These are phyloP conservation scores for Laburnicola sp. DNA, from an alignment of 2,329 filamentous ascomycete species.

Conservation along the genomic window DNA sequence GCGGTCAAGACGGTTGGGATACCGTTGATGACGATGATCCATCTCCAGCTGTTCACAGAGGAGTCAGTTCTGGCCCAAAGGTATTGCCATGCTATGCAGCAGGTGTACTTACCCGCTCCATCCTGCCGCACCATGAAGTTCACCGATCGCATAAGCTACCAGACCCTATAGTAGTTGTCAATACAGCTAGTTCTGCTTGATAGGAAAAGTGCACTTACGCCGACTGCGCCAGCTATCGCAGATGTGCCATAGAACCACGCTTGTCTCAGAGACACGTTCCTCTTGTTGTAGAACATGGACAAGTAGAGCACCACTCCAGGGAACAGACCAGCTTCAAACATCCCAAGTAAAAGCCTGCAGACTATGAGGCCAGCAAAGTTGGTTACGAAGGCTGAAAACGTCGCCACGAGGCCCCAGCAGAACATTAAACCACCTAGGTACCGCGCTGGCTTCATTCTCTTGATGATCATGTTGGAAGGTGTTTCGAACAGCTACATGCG, in stretches of 20 bases:
- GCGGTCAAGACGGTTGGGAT: constrained; percentile 42
- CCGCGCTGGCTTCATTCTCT: constrained; percentile 41
- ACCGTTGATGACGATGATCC: constrained; percentile 40
- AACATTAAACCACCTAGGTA: constrained; percentile 30
- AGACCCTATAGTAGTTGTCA: constrained; percentile 15
- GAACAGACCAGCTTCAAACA: constrained; percentile 35
- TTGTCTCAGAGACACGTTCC: constrained; percentile 54
- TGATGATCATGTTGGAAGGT: constrained; percentile 53
- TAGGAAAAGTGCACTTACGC: constrained; percentile 29
- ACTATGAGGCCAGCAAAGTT: constrained; percentile 32
- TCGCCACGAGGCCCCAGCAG: constrained; percentile 29
- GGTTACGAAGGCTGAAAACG: constrained; percentile 29
- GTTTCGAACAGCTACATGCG: constrained; percentile 46
- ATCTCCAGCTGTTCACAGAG: constrained; percentile 24
- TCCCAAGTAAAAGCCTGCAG: constrained; percentile 33
- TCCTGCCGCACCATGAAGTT: constrained; percentile 26
- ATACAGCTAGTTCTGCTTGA: too few relatives aligned
- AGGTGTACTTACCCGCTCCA: constrained; percentile 7
- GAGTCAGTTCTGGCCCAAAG: too few relatives aligned
- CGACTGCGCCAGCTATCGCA: constrained; percentile 58
- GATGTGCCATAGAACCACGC: constrained; percentile 59
- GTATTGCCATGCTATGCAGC: too few relatives aligned
- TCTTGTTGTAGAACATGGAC: constrained; percentile 33
- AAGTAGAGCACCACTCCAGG: constrained; percentile 33
- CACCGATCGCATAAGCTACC: constrained; percentile 33